Evolutionary conservation across 768 basidiomycete species (phyloP).

Genomic region (Erythrobasidium yunnanense): DNA sequence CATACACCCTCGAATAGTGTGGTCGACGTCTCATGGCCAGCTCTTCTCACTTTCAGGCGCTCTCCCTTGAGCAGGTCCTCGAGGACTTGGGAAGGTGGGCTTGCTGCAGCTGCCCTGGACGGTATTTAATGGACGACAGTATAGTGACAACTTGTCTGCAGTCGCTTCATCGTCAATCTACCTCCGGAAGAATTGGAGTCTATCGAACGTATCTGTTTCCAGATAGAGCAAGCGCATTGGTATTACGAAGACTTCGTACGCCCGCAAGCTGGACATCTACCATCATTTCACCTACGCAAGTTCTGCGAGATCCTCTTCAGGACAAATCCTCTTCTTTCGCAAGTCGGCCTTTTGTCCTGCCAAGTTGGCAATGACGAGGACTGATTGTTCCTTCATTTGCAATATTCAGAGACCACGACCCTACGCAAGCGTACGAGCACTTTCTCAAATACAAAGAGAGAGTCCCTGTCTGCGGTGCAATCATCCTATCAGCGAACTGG

Average conservation of each 20-base stretch:
- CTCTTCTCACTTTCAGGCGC: neutral
- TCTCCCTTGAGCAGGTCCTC: neutral
- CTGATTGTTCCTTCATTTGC: neutral
- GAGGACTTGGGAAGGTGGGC: neutral
- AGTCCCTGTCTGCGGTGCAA: constrained; percentile 94
- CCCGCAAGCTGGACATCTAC: constrained; percentile 74
- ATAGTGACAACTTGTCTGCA: too few species aligned
- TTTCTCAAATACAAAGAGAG: constrained; percentile 95
- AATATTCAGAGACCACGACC: constrained; percentile 48
- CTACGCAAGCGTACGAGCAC: constrained; percentile 70
- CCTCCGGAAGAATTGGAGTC: constrained; percentile 84
- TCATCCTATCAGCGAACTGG: constrained; percentile 81
- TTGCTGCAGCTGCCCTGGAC: too few species aligned
- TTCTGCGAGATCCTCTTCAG: constrained; percentile 84
- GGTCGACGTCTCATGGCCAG: neutral
- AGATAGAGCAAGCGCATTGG: constrained; percentile 82
- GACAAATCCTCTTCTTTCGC: constrained; percentile 53
- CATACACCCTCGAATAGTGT: too few species aligned
- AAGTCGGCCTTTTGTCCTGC: neutral
- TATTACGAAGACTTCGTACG: constrained; percentile 98
- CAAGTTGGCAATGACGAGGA: neutral
- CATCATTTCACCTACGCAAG: constrained; percentile 74
- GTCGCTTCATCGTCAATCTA: constrained; percentile 92
- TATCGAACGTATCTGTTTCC: constrained; percentile 89
- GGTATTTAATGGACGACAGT: too few species aligned